These are phyloP conservation scores for Camellia granthamiana DNA, from an alignment of 148 eudicot genomes.

Conservation along the genomic window DNA sequence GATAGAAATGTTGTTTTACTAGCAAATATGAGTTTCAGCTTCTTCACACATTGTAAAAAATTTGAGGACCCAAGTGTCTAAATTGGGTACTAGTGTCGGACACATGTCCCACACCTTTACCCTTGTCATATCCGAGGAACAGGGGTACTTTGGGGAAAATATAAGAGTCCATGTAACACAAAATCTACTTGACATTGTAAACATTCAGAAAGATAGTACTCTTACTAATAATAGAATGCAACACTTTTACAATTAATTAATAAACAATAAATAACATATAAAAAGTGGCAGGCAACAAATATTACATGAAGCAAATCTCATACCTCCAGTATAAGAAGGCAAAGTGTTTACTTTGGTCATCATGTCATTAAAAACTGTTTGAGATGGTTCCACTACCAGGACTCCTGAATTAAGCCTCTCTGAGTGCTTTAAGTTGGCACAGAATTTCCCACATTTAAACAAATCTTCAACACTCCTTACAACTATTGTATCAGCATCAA, in stretches of 20 bases:
- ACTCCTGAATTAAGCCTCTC: slow-evolving; percentile 99
- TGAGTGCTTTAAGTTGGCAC: slow-evolving; percentile 98
- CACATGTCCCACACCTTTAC: too few species aligned
- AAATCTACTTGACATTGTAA: neutral
- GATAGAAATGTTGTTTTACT: too few species aligned
- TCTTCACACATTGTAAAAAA: too few species aligned
- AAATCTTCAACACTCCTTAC: slow-evolving; percentile 83
- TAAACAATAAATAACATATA: neutral
- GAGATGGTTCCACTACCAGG: slow-evolving; percentile 94
- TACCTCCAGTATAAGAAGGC: slow-evolving; percentile 97
- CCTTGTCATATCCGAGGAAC: too few species aligned
- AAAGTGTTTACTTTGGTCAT: slow-evolving; percentile 63
- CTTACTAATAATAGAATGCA: neutral
- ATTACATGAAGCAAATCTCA: neutral
- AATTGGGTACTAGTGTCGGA: too few species aligned
- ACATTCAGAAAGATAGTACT: neutral
- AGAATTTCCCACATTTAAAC: slow-evolving; percentile 85
- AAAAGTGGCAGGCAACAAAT: neutral
- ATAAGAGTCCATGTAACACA: too few species aligned
- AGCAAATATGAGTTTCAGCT: too few species aligned
- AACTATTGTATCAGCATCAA: slow-evolving; percentile 98
- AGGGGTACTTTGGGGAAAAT: too few species aligned
- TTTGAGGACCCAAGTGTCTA: too few species aligned
- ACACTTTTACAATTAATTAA: neutral
- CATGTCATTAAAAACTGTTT: slow-evolving; percentile 79